A percentile compares a stretch with the other conserved stretches of the same genome.
Conservation (phyloP, 805 yeast species). For the Lachancea thermotolerans region DNA sequence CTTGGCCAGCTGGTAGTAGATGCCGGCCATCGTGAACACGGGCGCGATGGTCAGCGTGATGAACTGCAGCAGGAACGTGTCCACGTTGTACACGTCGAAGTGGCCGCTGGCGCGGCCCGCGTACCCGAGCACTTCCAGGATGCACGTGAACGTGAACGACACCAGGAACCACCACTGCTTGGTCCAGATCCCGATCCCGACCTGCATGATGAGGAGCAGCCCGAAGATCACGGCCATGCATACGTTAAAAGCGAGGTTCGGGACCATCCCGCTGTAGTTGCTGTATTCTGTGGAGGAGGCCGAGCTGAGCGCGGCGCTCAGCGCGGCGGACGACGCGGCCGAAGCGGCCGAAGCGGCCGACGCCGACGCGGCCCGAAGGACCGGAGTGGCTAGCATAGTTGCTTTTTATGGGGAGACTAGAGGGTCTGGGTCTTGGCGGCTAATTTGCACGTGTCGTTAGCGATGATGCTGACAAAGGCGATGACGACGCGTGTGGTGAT, state of each 20-base stretch:
- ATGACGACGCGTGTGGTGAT: no score
- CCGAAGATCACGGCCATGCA: slow-evolving; percentile 52
- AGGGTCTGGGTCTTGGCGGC: no score
- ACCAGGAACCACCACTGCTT: slow-evolving; percentile 61
- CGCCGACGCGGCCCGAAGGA: neutral
- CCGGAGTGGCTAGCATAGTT: neutral
- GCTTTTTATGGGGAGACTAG: neutral
- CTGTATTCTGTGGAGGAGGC: neutral
- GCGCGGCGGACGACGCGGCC: slow-evolving; percentile 1
- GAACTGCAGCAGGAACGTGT: slow-evolving; percentile 55
- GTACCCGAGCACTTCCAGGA: slow-evolving; percentile 64
- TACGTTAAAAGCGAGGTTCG: slow-evolving; percentile 51
- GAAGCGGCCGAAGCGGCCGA: slow-evolving; percentile 1
- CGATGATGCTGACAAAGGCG: no score
- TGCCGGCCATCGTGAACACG: slow-evolving; percentile 77
- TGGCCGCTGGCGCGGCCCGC: slow-evolving; percentile 49
- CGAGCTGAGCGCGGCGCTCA: neutral
- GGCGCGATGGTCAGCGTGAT: slow-evolving; percentile 72
- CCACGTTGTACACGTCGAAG: slow-evolving; percentile 28
- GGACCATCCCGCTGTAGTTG: slow-evolving; percentile 39
- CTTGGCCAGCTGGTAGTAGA: slow-evolving; percentile 67
- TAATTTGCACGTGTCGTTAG: no score
- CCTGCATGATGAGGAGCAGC: slow-evolving; percentile 38
- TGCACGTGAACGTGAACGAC: slow-evolving; percentile 49
- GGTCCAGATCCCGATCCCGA: slow-evolving; percentile 37